Percentiles rank a stretch among this genome's conserved stretches.
These are phyloP conservation scores for Leptodontidium sp. DNA, from an alignment of 2,329 filamentous ascomycete genomes.

Conservation along the genomic window DNA sequence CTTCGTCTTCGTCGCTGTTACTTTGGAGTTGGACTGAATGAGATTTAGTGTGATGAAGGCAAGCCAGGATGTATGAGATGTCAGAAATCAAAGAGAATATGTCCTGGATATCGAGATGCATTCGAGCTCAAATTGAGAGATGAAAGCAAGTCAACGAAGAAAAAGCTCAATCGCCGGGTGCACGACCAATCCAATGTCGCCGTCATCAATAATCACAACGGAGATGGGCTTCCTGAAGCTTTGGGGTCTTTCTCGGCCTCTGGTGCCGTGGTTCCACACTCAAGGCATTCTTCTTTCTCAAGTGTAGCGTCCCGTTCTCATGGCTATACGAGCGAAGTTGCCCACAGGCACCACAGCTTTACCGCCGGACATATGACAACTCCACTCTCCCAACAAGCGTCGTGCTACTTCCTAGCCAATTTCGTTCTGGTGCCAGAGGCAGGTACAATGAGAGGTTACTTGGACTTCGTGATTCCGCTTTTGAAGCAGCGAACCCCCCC, in stretches of 20 bases:
- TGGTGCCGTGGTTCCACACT: constrained; percentile 9
- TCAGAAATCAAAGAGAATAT: constrained; percentile 66
- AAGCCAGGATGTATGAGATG: constrained; percentile 71
- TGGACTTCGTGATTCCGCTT: constrained; percentile 66
- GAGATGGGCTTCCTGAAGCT: background rate
- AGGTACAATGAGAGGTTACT: constrained; percentile 60
- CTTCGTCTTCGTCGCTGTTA: background rate
- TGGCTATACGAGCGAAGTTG: constrained; percentile 49
- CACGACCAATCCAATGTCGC: constrained; percentile 49
- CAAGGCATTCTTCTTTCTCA: constrained; percentile 26
- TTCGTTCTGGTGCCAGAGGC: constrained; percentile 64
- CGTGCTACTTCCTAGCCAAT: constrained; percentile 67
- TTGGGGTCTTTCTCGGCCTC: background rate
- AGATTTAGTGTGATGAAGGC: constrained; percentile 67
- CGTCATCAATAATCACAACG: constrained; percentile 16
- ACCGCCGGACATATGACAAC: constrained; percentile 52
- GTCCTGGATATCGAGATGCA: constrained; percentile 69
- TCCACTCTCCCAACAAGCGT: constrained; percentile 61
- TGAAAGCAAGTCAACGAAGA: constrained; percentile 71
- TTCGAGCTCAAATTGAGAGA: constrained; percentile 73
- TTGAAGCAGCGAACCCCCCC: constrained; percentile 52
- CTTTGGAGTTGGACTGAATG: constrained; percentile 7
- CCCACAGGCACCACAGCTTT: constrained; percentile 17
- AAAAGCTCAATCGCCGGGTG: constrained; percentile 63
- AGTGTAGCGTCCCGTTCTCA: constrained; percentile 17